phyloP scores from a whole-genome alignment of 2,329 filamentous ascomycete species.

The Trichoderma koningiopsis region DNA sequence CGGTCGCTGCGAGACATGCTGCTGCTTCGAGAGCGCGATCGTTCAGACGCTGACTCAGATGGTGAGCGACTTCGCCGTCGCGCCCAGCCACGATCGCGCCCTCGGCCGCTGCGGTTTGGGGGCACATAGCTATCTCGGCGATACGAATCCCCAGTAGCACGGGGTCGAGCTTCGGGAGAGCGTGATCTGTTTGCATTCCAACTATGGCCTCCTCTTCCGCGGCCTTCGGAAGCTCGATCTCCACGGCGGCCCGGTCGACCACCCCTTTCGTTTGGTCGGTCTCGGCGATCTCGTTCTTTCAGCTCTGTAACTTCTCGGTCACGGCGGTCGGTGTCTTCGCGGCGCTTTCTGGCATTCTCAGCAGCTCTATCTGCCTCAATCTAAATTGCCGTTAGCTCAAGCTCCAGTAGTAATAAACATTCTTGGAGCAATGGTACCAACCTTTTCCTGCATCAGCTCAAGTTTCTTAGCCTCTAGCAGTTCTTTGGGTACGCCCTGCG shows the following conservation, averaged over 20 bases:
- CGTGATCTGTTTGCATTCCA: slow-evolving; percentile 47
- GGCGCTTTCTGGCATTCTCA: slow-evolving; percentile 70
- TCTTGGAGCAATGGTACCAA: slow-evolving; percentile 41
- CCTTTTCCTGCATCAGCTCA: slow-evolving; percentile 94
- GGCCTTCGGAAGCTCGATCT: slow-evolving; percentile 51
- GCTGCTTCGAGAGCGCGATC: slow-evolving; percentile 41
- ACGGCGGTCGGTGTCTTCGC: slow-evolving; percentile 70
- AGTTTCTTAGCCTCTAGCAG: slow-evolving; percentile 94
- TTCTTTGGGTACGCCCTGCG: slow-evolving; percentile 91
- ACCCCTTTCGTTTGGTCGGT: slow-evolving; percentile 55
- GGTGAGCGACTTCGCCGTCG: slow-evolving; percentile 40
- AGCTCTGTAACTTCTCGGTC: slow-evolving; percentile 71
- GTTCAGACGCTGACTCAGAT: slow-evolving; percentile 37
- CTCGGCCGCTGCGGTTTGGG: slow-evolving; percentile 45
- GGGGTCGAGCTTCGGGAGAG: slow-evolving; percentile 50
- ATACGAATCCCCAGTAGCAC: slow-evolving; percentile 48
- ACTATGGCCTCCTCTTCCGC: slow-evolving; percentile 43
- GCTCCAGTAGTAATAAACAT: neutral
- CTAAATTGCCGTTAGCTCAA: slow-evolving; percentile 46
- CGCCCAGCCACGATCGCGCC: slow-evolving; percentile 46
- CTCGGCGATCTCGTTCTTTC: slow-evolving; percentile 64
- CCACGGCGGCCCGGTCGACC: slow-evolving; percentile 57
- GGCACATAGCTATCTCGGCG: slow-evolving; percentile 58
- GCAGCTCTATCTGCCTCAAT: slow-evolving; percentile 80
- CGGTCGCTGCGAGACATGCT: slow-evolving; percentile 37